These are phyloP conservation scores for Cladophialophora carrionii DNA, from an alignment of 2,329 filamentous ascomycete genomes.

Conservation along the genomic window DNA sequence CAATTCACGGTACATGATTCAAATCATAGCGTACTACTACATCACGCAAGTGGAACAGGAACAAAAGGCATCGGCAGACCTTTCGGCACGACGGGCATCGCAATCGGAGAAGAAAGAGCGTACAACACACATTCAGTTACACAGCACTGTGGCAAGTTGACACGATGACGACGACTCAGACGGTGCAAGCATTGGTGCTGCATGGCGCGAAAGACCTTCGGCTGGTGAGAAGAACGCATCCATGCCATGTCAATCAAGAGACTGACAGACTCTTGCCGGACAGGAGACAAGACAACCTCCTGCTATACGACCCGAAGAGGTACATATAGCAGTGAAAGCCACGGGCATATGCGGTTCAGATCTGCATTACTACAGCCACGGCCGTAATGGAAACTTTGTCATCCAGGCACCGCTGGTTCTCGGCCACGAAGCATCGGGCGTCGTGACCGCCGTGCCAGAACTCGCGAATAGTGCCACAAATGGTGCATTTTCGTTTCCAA, in stretches of 20 bases:
- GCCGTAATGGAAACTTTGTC: constrained; percentile 83
- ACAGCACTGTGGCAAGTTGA: neutral
- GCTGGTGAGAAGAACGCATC: constrained; percentile 50
- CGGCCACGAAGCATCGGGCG: constrained; percentile 76
- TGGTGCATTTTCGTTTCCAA: constrained; percentile 12
- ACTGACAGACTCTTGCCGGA: constrained; percentile 6
- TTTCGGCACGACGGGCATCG: neutral
- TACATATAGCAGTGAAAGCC: constrained; percentile 66
- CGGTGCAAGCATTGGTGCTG: constrained; percentile 54
- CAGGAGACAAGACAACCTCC: constrained; percentile 59
- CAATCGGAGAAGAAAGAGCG: neutral
- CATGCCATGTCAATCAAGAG: neutral
- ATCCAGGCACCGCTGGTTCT: constrained; percentile 81
- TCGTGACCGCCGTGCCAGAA: constrained; percentile 67
- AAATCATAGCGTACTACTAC: neutral
- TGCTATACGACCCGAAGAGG: constrained; percentile 56
- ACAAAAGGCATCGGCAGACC: neutral
- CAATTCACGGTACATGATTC: neutral
- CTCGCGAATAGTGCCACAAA: constrained; percentile 10
- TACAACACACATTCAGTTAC: neutral
- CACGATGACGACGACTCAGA: constrained; percentile 27
- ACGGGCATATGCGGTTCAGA: constrained; percentile 74
- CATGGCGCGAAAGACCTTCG: constrained; percentile 64
- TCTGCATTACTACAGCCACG: constrained; percentile 84
- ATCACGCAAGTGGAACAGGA: neutral